Evolutionary conservation across 768 basidiomycete genomes (phyloP), one percentile per base, ranked within the genome.

Genomic region (Cystobasidium ongulense): DNA sequence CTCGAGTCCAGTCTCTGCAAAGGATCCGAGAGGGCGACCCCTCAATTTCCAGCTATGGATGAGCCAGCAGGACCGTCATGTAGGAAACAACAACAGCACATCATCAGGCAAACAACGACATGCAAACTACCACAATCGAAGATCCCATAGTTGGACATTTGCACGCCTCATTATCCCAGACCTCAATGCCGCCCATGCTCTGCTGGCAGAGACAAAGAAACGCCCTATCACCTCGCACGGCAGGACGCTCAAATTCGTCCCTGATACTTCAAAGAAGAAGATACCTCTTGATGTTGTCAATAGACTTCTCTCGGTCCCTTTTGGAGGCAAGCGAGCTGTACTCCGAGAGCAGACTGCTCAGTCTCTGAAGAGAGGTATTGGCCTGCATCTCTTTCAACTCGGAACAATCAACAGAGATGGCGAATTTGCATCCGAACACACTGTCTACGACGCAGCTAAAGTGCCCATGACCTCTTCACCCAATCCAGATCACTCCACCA

Each of bases 21-120:
- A 35, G 15, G 33, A 29, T 31, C 29, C 25, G 5, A 27, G 4
- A 4, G 57, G 57, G 25, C 11, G 25, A 29, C 57, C 33, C 17
- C 57, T 59, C 57, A 59, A 59, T 31, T 59, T 59, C 57, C 57
- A 59, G 29, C 57, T 59, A 27, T 59, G 57, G 57, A 10, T 35
- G 21, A 29, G 29, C 33, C 57, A 59, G 33, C 57, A 59, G 11
- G 57, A 59, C 21, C 29, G 57, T 29, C 57, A 10, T 4, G 57
- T 17, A 29, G 21, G 57, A 29, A 23, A 27, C 1, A 23, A 54
- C 52, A 31, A 31, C 21, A 13, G 29, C 25, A n/a, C n/a, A n/a
- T n/a, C n/a, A n/a, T n/a, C n/a, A n/a, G n/a, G n/a, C n/a, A n/a
- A n/a, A n/a, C n/a, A n/a, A n/a, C 7, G 46, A 21, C 18, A 50